A percentile compares a stretch with the other conserved stretches of the same genome.
Evolutionary conservation across 345 rosid genomes (phyloP).

Genomic region (Citrus maxima): DNA sequence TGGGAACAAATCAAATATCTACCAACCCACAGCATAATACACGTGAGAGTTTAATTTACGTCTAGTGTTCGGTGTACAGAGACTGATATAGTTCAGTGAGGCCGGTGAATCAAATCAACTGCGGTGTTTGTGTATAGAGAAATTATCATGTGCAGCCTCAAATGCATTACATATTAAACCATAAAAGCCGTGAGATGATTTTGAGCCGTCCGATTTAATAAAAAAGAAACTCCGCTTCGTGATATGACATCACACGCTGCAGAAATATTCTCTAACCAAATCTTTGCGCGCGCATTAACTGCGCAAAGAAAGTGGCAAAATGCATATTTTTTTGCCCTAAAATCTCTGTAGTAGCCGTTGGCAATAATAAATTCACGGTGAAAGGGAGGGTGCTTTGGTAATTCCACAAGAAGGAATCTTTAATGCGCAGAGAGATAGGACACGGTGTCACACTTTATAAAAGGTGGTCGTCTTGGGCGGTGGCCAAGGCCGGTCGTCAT

Average conservation of each 20-base stretch:
- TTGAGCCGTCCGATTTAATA: neutral
- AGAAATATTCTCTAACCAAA: neutral
- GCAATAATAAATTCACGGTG: neutral
- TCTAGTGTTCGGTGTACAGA: neutral
- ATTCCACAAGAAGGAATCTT: neutral
- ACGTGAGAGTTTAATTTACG: neutral
- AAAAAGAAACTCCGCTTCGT: accelerated
- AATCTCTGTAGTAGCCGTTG: neutral
- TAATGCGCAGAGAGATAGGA: neutral
- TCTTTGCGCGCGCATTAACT: neutral
- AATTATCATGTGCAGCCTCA: neutral
- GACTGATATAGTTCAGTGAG: neutral
- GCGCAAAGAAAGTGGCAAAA: too few relatives aligned
- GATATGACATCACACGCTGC: neutral
- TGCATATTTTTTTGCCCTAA: too few relatives aligned
- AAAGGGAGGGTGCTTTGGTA: neutral
- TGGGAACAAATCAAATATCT: neutral
- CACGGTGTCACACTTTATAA: conserved; percentile 17
- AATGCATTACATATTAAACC: neutral
- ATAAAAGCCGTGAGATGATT: neutral
- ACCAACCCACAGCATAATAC: neutral
- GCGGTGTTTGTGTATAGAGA: neutral
- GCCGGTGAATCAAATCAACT: neutral
- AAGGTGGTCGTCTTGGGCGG: conserved; percentile 17
- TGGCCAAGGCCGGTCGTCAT: conserved; percentile 23